Evolutionary conservation across 1,284 basidiomycete species (phyloP), one percentile per base, ranked within the genome.

Genomic region (Trametes polyzona): DNA sequence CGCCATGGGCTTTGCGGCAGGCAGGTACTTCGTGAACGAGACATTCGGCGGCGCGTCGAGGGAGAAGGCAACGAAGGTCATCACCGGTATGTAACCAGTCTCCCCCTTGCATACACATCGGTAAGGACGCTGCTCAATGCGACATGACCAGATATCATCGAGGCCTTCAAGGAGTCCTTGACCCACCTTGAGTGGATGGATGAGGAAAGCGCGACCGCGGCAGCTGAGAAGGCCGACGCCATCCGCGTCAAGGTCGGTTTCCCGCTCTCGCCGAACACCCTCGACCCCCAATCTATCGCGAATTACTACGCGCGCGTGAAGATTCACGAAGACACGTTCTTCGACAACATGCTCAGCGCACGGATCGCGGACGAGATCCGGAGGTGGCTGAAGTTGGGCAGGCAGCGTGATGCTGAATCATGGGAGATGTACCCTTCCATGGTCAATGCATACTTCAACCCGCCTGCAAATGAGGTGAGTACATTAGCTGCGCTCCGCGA

Each of bases 141-240:
- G 26, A 21, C 19, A 16, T 24, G 16, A 43, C n/a, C 59, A 87
- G 90, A 90, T 53, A 92, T 98, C 64, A 86, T 98, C 55, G 72
- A 82, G 17, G 82, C 94, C 0, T 99, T 98, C 82, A 88, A 95
- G 71, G 75, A 76, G 23, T 93, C 93, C 14, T 77, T 98, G 11
- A 76, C 82, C 12, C 74, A 85, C 53, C 82, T 98, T 50, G 81
- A 88, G 42, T 99, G 96, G 96, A 94, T 99, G 88, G 96, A 99
- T 72, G 74, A 87, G 43, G 75, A 88, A 67, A 95, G 94, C 8
- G 88, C 92, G 17, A 77, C 80, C 35, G 91, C 88, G 52, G 96
- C 96, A 2, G 85, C 88, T 37, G 85, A 90, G 70, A 99, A 99
- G 82, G 93, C 92, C 14, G 84, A 91, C 67, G 86, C 84, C 1